These are phyloP conservation scores for Fusarium albosuccineum DNA, from an alignment of 2,329 filamentous ascomycete genomes.

Conservation along the genomic window DNA sequence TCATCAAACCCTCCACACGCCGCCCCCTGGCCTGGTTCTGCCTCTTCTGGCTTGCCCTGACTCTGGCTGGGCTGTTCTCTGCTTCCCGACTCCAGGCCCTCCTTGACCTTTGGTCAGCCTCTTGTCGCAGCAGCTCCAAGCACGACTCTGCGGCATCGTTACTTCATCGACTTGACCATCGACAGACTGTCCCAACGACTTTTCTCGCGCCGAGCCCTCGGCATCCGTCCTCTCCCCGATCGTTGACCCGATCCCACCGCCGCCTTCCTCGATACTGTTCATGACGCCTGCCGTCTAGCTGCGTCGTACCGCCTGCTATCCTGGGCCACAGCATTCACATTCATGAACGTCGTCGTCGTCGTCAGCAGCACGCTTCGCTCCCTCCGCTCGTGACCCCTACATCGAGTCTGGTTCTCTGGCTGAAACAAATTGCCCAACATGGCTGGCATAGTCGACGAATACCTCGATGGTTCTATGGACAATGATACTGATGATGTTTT, in stretches of 20 bases:
- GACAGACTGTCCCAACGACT: conserved; percentile 32
- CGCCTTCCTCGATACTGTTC: conserved; percentile 33
- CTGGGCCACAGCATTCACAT: conserved; percentile 35
- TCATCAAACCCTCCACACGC: conserved; percentile 47
- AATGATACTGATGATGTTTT: conserved; percentile 85
- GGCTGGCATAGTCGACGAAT: conserved; percentile 69
- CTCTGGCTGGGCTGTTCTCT: conserved; percentile 29
- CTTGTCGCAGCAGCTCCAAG: conserved; percentile 36
- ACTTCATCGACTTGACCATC: conserved; percentile 22
- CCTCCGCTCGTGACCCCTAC: conserved; percentile 23
- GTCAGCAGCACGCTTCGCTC: conserved; percentile 27
- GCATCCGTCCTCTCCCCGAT: conserved; percentile 24
- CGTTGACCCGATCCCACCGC: conserved; percentile 25
- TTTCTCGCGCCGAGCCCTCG: conserved; percentile 25
- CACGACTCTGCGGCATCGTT: conserved; percentile 38
- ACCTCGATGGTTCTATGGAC: conserved; percentile 76
- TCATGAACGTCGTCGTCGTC: conserved; percentile 35
- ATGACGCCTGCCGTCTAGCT: conserved; percentile 44
- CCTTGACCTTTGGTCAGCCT: conserved; percentile 33
- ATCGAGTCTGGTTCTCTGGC: conserved; percentile 14
- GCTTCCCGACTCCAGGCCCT: conserved; percentile 34
- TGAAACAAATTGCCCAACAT: conserved; percentile 50
- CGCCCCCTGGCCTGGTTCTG: conserved; percentile 40
- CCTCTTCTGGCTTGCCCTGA: conserved; percentile 25
- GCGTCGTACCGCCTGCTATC: conserved; percentile 37